These are phyloP conservation scores for Sporisorium graminicola DNA, from an alignment of 1,284 basidiomycete species.

Conservation along the genomic window DNA sequence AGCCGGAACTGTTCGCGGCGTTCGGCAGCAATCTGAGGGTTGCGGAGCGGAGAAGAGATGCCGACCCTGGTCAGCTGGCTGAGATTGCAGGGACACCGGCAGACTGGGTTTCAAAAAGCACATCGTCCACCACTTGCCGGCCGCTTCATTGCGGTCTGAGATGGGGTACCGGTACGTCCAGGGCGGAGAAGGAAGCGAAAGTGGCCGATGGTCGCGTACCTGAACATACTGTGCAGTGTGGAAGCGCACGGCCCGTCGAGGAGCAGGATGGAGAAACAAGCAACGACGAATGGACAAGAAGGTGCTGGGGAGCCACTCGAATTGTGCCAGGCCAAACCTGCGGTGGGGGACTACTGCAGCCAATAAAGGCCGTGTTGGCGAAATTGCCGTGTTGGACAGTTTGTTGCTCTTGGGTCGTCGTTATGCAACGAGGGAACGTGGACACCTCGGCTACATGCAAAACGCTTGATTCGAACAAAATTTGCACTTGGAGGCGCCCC, in stretches of 20 bases:
- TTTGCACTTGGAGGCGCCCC: not conserved
- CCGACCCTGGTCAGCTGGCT: not conserved
- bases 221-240: not conserved
- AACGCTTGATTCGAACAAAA: not conserved
- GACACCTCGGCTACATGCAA: constrained; percentile 36
- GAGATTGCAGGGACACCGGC: not conserved
- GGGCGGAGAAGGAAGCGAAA: not conserved
- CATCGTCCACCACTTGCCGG: not conserved
- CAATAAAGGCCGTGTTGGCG: not conserved
- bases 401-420: not conserved
- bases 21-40: too few species aligned
- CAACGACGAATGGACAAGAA: not conserved
- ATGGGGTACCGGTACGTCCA: not conserved
- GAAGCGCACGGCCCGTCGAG: not conserved
- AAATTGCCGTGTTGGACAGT: constrained; percentile 4
- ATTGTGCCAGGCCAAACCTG: too few species aligned
- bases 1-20: too few species aligned
- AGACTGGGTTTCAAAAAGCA: not conserved
- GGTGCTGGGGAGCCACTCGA: too few species aligned
- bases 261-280: too few species aligned
- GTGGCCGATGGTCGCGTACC: not conserved
- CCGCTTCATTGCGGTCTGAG: not conserved
- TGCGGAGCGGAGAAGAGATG: too few species aligned
- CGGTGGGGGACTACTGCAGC: too few species aligned
- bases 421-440: constrained; percentile 46